Evolutionary conservation across 805 yeast genomes (phyloP).

Genomic region (Ogataea paraovalis): DNA sequence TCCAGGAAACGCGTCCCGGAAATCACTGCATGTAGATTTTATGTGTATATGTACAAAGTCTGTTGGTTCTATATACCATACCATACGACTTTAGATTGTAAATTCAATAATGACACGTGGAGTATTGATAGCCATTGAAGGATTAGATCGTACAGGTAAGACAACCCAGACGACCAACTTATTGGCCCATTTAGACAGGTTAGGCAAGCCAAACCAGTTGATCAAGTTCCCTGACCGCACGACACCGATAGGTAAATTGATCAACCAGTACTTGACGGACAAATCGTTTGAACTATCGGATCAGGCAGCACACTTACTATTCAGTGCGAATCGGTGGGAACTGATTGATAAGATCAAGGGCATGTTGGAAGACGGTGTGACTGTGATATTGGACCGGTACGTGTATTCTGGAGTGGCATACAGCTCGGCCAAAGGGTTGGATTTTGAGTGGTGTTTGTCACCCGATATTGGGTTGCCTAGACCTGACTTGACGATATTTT

Average conservation of each 20-base stretch:
- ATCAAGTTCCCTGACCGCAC: conserved; percentile 86
- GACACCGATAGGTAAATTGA: conserved; percentile 75
- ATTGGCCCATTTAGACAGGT: conserved; percentile 23
- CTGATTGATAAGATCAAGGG: conserved; percentile 42
- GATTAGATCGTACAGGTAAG: conserved; percentile 93
- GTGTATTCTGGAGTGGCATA: conserved; percentile 93
- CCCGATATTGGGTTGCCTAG: conserved; percentile 83
- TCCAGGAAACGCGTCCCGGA: too few relatives aligned
- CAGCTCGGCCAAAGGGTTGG: conserved; percentile 77
- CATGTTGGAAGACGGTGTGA: conserved; percentile 47
- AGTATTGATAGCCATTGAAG: conserved; percentile 77
- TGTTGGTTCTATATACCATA: too few relatives aligned
- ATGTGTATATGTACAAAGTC: too few relatives aligned
- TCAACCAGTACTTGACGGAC: conserved; percentile 66
- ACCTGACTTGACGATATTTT: conserved; percentile 81
- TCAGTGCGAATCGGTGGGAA: conserved; percentile 97
- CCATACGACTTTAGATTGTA: too few relatives aligned
- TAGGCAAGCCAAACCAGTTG: conserved; percentile 39
- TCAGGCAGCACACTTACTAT: conserved; percentile 79
- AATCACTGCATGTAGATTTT: too few relatives aligned
- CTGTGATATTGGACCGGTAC: conserved; percentile 78
- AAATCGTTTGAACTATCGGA: conserved; percentile 53
- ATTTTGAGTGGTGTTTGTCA: conserved; percentile 68
- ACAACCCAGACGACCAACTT: conserved; percentile 68
- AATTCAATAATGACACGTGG: conserved; percentile 53